Evolutionary conservation across 768 basidiomycete species (phyloP).

Genomic region (Suillus lakei): DNA sequence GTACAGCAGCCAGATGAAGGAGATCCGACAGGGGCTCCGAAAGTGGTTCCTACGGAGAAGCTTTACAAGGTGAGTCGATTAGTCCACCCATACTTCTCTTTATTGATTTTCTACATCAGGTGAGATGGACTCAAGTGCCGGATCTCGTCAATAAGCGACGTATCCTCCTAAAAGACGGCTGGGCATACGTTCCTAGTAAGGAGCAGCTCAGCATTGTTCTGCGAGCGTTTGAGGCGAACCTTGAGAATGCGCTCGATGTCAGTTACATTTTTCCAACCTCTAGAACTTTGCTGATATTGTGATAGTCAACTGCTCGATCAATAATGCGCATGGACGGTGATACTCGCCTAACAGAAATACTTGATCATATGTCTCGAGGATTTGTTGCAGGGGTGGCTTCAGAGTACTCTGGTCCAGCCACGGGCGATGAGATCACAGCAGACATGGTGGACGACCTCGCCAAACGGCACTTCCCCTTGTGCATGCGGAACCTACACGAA

Average conservation of each 20-base stretch:
- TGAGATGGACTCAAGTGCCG: slow-evolving; percentile 95
- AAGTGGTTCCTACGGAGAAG: background rate
- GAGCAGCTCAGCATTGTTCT: slow-evolving; percentile 87
- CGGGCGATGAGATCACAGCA: slow-evolving; percentile 76
- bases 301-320: slow-evolving; percentile 80
- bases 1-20: background rate
- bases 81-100: background rate
- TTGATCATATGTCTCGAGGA: slow-evolving; percentile 90
- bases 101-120: slow-evolving; percentile 49
- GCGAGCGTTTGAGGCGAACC: slow-evolving; percentile 77
- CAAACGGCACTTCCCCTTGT: slow-evolving; percentile 89
- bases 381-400: slow-evolving; percentile 91
- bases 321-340: slow-evolving; percentile 95
- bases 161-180: slow-evolving; percentile 78
- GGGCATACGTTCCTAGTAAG: slow-evolving; percentile 84
- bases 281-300: slow-evolving; percentile 14
- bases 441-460: slow-evolving; percentile 94
- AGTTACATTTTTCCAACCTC: slow-evolving; percentile 1
- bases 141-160: slow-evolving; percentile 85
- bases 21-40: background rate
- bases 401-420: slow-evolving; percentile 68
- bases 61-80: slow-evolving; percentile 73
- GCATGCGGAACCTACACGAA: slow-evolving; percentile 92
- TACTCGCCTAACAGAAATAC: slow-evolving; percentile 84
- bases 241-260: slow-evolving; percentile 82